Conservation (phyloP, 345 rosid species). For the Syzygium aromaticum region DNA sequence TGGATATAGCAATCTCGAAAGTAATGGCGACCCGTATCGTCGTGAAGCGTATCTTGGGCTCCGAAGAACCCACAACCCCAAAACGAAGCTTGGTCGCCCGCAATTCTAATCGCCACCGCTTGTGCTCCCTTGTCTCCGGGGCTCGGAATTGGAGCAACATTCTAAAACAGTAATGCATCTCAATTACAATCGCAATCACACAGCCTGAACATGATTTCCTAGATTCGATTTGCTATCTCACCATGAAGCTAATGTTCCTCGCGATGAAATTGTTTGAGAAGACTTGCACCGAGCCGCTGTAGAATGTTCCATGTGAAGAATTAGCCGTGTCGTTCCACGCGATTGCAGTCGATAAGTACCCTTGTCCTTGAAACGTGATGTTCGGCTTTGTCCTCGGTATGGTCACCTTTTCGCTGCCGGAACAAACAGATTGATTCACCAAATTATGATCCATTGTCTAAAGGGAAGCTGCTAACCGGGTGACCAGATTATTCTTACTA, state of each 20-base stretch:
- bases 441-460: background rate
- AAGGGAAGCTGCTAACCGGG: background rate
- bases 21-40: slow-evolving; percentile 81
- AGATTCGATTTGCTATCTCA: slow-evolving; percentile 1
- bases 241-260: slow-evolving; percentile 90
- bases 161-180: slow-evolving; percentile 13
- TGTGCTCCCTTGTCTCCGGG: slow-evolving; percentile 82
- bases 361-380: slow-evolving; percentile 88
- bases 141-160: slow-evolving; percentile 69
- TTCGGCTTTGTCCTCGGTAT: slow-evolving; percentile 59
- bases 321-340: slow-evolving; percentile 85
- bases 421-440: background rate
- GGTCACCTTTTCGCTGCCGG: slow-evolving; percentile 61
- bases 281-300: slow-evolving; percentile 73
- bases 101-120: slow-evolving; percentile 75
- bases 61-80: slow-evolving; percentile 92
- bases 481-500: slow-evolving; percentile 19
- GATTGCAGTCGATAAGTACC: slow-evolving; percentile 66
- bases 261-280: slow-evolving; percentile 70
- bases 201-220: background rate
- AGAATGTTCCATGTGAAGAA: slow-evolving; percentile 70
- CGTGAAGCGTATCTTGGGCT: slow-evolving; percentile 96
- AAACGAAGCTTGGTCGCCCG: slow-evolving; percentile 66
- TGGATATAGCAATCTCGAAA: slow-evolving; percentile 88
- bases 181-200: background rate